A percentile compares a stretch with the other conserved stretches of the same genome.
phyloP scores from a whole-genome alignment of 768 basidiomycete genomes.

The Lactifluus subvellereus region DNA sequence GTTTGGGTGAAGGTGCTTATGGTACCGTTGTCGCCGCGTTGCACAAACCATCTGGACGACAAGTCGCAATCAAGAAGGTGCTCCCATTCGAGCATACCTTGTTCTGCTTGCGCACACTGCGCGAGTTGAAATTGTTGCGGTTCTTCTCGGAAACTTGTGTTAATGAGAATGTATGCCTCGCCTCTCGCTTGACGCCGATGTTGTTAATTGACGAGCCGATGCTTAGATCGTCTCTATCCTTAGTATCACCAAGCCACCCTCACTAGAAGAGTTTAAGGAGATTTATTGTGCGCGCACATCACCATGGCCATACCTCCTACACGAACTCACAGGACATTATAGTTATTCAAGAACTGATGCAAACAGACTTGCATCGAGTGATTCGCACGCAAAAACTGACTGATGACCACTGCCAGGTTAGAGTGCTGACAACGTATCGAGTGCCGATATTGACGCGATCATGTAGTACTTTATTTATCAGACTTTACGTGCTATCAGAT shows the following conservation, averaged over 20 bases:
- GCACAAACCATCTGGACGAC: constrained; percentile 72
- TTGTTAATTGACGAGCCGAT: background rate
- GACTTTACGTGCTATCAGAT: constrained; percentile 81
- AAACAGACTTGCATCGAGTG: constrained; percentile 86
- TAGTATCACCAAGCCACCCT: constrained; percentile 80
- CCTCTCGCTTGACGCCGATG: constrained; percentile 11
- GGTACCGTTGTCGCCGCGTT: constrained; percentile 87
- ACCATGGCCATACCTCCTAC: background rate
- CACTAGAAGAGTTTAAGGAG: constrained; percentile 74
- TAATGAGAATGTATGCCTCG: constrained; percentile 63
- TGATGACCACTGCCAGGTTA: constrained; percentile 82
- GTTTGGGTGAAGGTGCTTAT: constrained; percentile 83
- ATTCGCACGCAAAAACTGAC: constrained; percentile 86
- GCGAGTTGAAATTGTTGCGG: constrained; percentile 86
- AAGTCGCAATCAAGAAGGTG: constrained; percentile 95
- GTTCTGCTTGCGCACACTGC: constrained; percentile 82
- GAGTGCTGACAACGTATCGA: constrained; percentile 13
- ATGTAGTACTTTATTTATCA: constrained; percentile 77
- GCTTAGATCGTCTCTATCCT: constrained; percentile 84
- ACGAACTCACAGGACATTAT: constrained; percentile 12
- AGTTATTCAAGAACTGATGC: constrained; percentile 87
- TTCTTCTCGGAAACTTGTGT: constrained; percentile 77
- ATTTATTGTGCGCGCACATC: constrained; percentile 59
- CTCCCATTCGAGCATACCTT: constrained; percentile 91
- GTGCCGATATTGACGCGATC: constrained; percentile 19